Evolutionary conservation across 139 green algal species (phyloP), one percentile per base, ranked within the genome.

Genomic region (Micractinium conductrix): DNA sequence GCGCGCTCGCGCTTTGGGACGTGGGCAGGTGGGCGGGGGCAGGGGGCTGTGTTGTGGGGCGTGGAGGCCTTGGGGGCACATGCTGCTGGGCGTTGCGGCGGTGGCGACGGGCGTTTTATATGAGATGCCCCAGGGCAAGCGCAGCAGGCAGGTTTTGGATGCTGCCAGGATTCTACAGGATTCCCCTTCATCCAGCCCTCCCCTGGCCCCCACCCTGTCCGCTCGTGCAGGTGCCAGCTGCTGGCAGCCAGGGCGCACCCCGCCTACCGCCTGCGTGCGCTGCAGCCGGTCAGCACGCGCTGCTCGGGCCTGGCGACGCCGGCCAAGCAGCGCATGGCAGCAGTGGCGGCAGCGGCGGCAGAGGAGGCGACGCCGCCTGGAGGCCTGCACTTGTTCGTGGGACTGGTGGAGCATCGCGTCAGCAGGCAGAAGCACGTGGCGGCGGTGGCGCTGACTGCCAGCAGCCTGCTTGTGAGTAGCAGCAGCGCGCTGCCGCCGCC

Each of bases 211-310:
- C 8, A 2, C 63, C 35, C 35, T 45, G 35, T 24, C 69, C 24
- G 1, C 58, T 37, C 4, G 2, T n/a, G 42, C 76, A 82, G 76
- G 10, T 73, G 17, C 14, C 33, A 73, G 58, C 76, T 82, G 38
- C 58, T 82, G 76, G 28, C 12, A 28, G 76, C 76, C 4, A 24
- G 40, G 5, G n/a, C 40, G 9, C 28, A 71, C 38, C 1, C 42
- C 2, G 22, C 24, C 21, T 72, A 55, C 30, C 55, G 40, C 55
- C 28, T 82, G 26, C 76, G 76, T 38, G 55, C 37, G 53, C 38
- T 82, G 76, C 76, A 82, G 76, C 55, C 76, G 6, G 38, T 82
- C 26, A 72, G 55, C 55, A 55, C 58, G 76, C 22, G 19, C 2
- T 38, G 55, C 40, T 55, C 76, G 26, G 76, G 76, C 16, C 40